phyloP scores from a whole-genome alignment of 202 grass and related monocot species.

The Bolboschoenoplectus hybrid region DNA sequence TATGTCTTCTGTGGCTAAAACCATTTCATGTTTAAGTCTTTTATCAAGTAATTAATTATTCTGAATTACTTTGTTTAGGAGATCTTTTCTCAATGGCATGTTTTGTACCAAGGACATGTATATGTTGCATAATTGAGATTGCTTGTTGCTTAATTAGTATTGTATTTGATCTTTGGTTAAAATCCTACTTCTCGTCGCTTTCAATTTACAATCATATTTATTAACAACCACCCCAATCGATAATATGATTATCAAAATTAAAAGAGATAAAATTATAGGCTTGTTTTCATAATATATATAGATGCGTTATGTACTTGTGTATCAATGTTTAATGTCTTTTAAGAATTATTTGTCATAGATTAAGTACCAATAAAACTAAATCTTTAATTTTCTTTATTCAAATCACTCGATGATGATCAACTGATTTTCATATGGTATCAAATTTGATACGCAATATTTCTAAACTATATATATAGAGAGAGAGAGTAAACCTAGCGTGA shows the following conservation, averaged over 20 bases:
- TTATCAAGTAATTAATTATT: neutral
- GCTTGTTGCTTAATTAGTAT: neutral
- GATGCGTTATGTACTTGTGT: neutral
- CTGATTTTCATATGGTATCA: neutral
- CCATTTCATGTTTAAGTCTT: constrained; percentile 1
- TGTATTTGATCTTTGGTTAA: neutral
- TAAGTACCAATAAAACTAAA: too few relatives aligned
- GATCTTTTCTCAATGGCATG: neutral
- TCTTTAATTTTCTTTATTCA: too few relatives aligned
- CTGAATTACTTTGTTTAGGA: neutral
- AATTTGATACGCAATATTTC: neutral
- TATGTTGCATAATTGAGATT: neutral
- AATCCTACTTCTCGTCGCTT: neutral
- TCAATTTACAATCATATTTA: neutral
- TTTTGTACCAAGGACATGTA: neutral
- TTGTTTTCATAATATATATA: neutral
- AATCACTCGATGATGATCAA: neutral
- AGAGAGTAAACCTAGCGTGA: neutral
- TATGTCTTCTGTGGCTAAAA: constrained; percentile 6
- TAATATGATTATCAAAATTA: neutral
- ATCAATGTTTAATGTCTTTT: neutral
- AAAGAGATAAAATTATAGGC: neutral
- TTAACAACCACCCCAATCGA: neutral
- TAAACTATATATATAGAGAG: neutral
- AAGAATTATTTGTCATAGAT: neutral